Evolutionary conservation across 305 asterid genomes (phyloP), one percentile per base, ranked within the genome.

Genomic region (Nicotiana rustica): DNA sequence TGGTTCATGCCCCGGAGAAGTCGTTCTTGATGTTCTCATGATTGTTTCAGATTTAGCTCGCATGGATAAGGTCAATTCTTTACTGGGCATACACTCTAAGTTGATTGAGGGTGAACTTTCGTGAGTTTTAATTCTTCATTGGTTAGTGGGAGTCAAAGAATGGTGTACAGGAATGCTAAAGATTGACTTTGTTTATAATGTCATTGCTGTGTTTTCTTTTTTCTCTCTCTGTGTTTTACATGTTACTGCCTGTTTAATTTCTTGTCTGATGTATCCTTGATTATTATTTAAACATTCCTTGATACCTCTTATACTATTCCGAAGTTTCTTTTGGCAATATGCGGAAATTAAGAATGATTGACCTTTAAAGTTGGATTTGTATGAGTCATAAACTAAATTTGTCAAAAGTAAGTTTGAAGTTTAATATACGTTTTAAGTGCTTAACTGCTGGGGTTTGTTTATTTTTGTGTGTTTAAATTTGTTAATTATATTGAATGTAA

Each of bases 1-100:
- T 81, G 88, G 88, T 86, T 87, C 97, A 36, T 92, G 95, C 85
- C 96, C 99, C 0, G 89, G 90, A 86, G 99, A 95, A 87, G 97
- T 89, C 83, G 91, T 90, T 77, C 83, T 95, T 84, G 99, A 97
- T 81, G 91, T 93, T 92, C 98, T 97, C 55, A 95, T 94, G 99
- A 92, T 97, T 87, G 85, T 95, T 86, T 97, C 99, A 85, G 99
- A 97, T 88, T 84, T 97, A 81, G 99, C 99, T 86, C 97, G 99
- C 83, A 95, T 93, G 99, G 97, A 95, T 88, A 93, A 97, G 99
- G 99, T 97, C 55, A 80, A 61, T 47, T 35, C 62, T 38, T 10
- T 64, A 41, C 47, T 44, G 59, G 10, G 25, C 3, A 10, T 29
- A 41, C 59, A 17, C 70, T 57, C 55, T 62, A 19, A 79, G 44